Evolutionary conservation across 129 eudicot genomes (phyloP).

Genomic region (Centella asiatica): DNA sequence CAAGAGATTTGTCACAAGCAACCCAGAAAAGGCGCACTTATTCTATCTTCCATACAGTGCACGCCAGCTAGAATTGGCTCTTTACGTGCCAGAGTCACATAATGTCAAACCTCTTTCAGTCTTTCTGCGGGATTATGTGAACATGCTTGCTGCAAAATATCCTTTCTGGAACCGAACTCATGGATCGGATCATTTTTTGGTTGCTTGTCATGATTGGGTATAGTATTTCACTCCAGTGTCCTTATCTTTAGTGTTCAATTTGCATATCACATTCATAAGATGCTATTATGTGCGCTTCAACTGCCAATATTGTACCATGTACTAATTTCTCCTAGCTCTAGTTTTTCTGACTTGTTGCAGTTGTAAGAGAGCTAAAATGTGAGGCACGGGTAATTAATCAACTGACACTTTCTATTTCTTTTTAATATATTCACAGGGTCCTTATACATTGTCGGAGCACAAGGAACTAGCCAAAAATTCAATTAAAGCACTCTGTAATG

Average conservation of each 20-base stretch:
- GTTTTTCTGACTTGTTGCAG: background rate
- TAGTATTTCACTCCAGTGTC: background rate
- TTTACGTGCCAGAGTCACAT: conserved; percentile 61
- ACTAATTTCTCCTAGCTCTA: background rate
- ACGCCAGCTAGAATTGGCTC: conserved; percentile 59
- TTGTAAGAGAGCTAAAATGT: background rate
- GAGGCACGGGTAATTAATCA: background rate
- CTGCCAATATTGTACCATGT: no score
- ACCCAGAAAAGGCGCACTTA: conserved; percentile 87
- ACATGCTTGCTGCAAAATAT: conserved; percentile 72
- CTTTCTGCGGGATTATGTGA: conserved; percentile 59
- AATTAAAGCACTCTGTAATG: conserved; percentile 85
- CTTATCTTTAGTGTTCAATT: conserved; percentile 1
- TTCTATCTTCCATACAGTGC: conserved; percentile 92
- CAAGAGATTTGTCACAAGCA: conserved; percentile 56
- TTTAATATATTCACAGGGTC: conserved; percentile 46
- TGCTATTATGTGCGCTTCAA: no score
- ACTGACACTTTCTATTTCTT: background rate
- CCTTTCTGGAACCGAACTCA: conserved; percentile 94
- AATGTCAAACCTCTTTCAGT: conserved; percentile 50
- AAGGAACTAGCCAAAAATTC: conserved; percentile 59
- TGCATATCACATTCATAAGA: background rate
- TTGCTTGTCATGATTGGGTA: conserved; percentile 99
- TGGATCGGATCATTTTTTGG: conserved; percentile 86
- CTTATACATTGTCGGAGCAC: conserved; percentile 67